Percentiles rank a stretch among this genome's conserved stretches.
Conservation (phyloP, 1,139 yeast genomes). For the Yamadazyma aaseri region DNA sequence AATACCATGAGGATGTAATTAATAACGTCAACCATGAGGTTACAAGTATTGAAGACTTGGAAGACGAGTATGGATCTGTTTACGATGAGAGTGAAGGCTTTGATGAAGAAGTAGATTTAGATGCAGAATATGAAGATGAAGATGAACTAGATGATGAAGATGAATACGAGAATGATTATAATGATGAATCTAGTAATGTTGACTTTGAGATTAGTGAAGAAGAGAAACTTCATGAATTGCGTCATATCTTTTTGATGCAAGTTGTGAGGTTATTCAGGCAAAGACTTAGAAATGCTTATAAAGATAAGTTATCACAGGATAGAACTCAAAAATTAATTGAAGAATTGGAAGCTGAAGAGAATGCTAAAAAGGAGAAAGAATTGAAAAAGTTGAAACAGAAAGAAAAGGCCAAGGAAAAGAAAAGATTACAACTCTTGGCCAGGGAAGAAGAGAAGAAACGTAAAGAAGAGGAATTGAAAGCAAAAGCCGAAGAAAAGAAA, state of each 20-base stretch:
- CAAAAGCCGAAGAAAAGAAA: conserved; percentile 35
- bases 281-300: conserved; percentile 68
- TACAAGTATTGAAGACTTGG: conserved; percentile 3
- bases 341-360: conserved; percentile 78
- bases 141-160: conserved; percentile 28
- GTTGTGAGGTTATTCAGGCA: conserved; percentile 74
- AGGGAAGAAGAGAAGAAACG: conserved; percentile 71
- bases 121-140: conserved; percentile 19
- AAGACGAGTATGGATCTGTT: conserved; percentile 15
- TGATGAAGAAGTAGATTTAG: conserved; percentile 18
- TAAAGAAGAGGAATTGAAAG: conserved; percentile 53
- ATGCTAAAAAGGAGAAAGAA: conserved; percentile 66
- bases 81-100: conserved; percentile 15
- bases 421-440: conserved; percentile 63
- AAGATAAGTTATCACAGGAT: conserved; percentile 72
- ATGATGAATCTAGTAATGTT: conserved; percentile 33
- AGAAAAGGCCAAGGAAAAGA: conserved; percentile 79
- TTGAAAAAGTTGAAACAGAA: conserved; percentile 68
- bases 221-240: conserved; percentile 71
- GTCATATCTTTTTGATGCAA: conserved; percentile 69
- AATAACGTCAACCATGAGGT: not conserved
- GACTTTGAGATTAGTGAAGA: conserved; percentile 56
- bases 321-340: conserved; percentile 69
- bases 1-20: conserved; percentile 7
- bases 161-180: conserved; percentile 33